Conservation (phyloP, 768 basidiomycete genomes). For the Pisolithus marmoratus region DNA sequence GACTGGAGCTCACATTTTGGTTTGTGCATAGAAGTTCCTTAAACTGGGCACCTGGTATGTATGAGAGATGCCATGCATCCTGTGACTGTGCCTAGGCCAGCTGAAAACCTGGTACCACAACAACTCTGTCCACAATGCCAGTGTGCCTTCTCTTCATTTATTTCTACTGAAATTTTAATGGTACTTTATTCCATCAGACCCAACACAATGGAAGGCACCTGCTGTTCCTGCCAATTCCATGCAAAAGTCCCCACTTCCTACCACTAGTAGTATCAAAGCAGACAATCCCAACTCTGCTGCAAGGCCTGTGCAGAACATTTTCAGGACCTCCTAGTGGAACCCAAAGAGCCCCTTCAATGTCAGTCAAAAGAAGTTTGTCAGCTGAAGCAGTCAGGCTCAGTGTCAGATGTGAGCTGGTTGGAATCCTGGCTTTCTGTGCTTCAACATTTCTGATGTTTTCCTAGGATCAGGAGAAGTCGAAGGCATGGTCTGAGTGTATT, state of each 20-base stretch:
- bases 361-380: constrained; percentile 10
- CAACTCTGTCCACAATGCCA: constrained; percentile 3
- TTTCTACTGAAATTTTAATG: no score
- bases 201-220: no score
- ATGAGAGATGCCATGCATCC: constrained; percentile 19
- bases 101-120: not conserved
- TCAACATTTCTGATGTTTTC: not conserved
- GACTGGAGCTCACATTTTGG: no score
- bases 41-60: no score
- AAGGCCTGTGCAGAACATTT: constrained; percentile 67
- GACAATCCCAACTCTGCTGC: constrained; percentile 16
- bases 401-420: not conserved
- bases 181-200: not conserved
- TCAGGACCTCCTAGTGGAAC: constrained; percentile 55
- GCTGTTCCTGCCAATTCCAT: no score
- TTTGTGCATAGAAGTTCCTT: no score
- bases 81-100: constrained; percentile 5
- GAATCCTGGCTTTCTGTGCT: not conserved
- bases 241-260: not conserved
- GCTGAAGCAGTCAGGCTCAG: constrained; percentile 2
- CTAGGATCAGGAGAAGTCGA: constrained; percentile 47
- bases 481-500: constrained; percentile 52
- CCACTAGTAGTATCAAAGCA: not conserved
- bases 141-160: not conserved
- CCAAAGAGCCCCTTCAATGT: constrained; percentile 25